Evolutionary conservation across 371 early-diverging fungal genomes (phyloP).

Genomic region (Mucor indicus): DNA sequence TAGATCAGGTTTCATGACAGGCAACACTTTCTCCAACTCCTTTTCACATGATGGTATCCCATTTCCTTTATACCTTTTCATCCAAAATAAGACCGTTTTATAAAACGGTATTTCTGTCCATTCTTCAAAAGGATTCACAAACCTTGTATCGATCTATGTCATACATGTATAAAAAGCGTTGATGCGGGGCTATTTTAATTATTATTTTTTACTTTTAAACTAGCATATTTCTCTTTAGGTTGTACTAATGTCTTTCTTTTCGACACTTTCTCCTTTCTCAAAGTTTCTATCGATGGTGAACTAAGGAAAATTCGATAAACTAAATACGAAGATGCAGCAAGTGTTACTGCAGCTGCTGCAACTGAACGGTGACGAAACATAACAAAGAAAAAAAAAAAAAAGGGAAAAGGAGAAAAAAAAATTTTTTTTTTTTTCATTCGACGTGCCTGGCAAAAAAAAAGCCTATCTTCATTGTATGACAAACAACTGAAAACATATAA

Average conservation of each 20-base stretch:
- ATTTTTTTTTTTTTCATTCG: no score
- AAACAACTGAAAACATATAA: background rate
- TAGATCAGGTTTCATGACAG: conserved; percentile 44
- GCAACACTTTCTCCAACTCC: conserved; percentile 37
- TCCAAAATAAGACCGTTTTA: conserved; percentile 20
- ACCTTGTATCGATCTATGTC: conserved; percentile 5
- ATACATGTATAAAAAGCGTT: background rate
- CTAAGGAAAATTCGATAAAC: background rate
- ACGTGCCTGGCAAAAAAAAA: no score
- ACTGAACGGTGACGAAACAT: background rate
- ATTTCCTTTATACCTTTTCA: conserved; percentile 23
- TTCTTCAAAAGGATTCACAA: conserved; percentile 24
- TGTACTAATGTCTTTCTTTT: conserved; percentile 11
- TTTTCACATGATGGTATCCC: conserved; percentile 15
- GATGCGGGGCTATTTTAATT: background rate
- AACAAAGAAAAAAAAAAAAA: background rate
- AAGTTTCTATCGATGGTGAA: conserved; percentile 1
- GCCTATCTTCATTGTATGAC: no score
- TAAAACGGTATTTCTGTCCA: conserved; percentile 25
- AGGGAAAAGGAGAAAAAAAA: no score
- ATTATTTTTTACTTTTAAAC: conserved; percentile 10
- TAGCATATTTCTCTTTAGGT: conserved; percentile 24
- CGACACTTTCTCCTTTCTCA: conserved; percentile 2
- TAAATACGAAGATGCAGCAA: background rate
- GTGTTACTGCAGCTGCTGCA: background rate